These are phyloP conservation scores for Cymbidium sinense DNA, from an alignment of 106 monocot species.

Conservation along the genomic window DNA sequence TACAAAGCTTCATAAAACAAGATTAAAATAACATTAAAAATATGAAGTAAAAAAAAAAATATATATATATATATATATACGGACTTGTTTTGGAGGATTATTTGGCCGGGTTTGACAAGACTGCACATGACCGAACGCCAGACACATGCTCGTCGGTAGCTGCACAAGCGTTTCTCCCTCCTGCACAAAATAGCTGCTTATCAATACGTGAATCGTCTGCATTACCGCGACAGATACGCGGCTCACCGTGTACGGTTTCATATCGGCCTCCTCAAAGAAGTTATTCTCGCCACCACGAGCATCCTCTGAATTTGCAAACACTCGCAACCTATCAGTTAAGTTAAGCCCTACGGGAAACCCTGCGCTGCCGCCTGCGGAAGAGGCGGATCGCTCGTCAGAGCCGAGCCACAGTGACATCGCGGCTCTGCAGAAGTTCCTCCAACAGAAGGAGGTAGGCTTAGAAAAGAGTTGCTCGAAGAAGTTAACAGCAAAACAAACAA, in stretches of 20 bases:
- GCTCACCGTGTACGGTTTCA: conserved; percentile 1
- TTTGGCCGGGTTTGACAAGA: background rate
- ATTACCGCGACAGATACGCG: background rate
- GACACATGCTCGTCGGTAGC: background rate
- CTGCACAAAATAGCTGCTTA: background rate
- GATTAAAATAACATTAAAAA: too few species aligned
- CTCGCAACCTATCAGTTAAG: background rate
- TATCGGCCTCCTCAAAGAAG: background rate
- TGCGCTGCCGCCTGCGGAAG: background rate
- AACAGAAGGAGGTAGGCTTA: background rate
- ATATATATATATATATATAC: background rate
- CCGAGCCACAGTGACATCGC: background rate
- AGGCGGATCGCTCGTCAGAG: background rate
- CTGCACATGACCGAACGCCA: background rate
- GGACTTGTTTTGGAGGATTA: background rate
- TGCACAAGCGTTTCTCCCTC: background rate
- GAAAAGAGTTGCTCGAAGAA: background rate
- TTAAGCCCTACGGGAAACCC: background rate
- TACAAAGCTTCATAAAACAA: too few species aligned
- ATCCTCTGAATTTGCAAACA: background rate
- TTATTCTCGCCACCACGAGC: background rate
- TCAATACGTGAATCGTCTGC: background rate
- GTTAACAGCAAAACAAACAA: background rate
- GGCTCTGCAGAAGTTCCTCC: background rate
- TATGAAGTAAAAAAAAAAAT: too few species aligned